Evolutionary conservation across 208 protist species (phyloP), one percentile per base, ranked within the genome.

Genomic region (Tritrichomonas musculus): DNA sequence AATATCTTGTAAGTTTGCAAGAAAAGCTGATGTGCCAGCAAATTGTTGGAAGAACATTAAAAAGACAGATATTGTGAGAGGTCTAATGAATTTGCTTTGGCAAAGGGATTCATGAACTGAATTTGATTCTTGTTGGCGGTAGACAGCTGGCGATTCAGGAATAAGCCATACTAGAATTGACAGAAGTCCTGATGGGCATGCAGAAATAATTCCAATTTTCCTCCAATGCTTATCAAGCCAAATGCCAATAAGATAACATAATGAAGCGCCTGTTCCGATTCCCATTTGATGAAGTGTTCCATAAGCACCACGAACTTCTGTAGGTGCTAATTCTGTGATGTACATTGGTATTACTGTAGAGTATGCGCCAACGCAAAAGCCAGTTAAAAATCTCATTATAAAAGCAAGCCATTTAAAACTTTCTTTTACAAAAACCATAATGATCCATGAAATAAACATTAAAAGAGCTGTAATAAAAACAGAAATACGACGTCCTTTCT

Each of bases 41-140:
- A 50, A 82, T 53, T 82, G 73, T 36, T 82, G 73, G 77, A 88
- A 88, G 77, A 77, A 39, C 25, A 77, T 77, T 13, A 77, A 47
- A 22, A 77, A 47, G 22, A 77, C 39, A 47, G 69, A 39, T 47
- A 33, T 5, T 47, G 22, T 22, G 39, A 77, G 22, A 47, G 69
- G 64, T n/a, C 3, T 17, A n/a, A 69, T n/a, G 25, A n/a, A 69
- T 69, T 69, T 69, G 17, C 27, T 69, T 69, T 69, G 64, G 11
- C 11, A 69, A 8, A 69, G 30, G 5, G 17, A n/a, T 13, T 69
- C 64, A n/a, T 69, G 11, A n/a, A n/a, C 64, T 13, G 27, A 8
- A 69, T n/a, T n/a, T 33, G 64, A 5, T n/a, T 13, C 8, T 69
- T 69, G 22, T 36, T 47, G 3, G 20, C 5, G 1, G 4, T 36